These are phyloP conservation scores for Pyrus bretschneideri DNA, from an alignment of 306 rosid genomes.

Conservation along the genomic window DNA sequence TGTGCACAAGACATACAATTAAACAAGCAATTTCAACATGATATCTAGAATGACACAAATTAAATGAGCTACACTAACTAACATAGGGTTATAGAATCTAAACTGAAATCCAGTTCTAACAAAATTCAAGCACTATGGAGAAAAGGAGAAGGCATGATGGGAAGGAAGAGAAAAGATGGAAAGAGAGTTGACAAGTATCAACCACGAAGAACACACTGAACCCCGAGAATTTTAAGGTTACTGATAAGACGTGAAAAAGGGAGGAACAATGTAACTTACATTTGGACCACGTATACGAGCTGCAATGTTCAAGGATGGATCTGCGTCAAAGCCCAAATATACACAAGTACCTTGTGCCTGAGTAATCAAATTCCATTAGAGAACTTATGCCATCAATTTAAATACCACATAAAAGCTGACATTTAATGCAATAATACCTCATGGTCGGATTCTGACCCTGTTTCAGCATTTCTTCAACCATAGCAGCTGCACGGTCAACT, in stretches of 20 bases:
- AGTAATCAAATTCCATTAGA: slow-evolving; percentile 23
- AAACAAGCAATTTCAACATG: neutral
- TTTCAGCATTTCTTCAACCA: slow-evolving; percentile 90
- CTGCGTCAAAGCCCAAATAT: slow-evolving; percentile 82
- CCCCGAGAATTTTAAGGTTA: neutral
- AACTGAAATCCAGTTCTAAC: neutral
- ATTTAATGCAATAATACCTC: slow-evolving; percentile 27
- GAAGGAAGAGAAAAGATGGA: neutral
- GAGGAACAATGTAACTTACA: slow-evolving; percentile 41
- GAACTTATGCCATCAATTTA: slow-evolving; percentile 14
- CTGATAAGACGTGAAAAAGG: neutral
- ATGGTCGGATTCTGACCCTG: slow-evolving; percentile 42
- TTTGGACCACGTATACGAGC: slow-evolving; percentile 92
- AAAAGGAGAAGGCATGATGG: neutral
- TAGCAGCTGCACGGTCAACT: slow-evolving; percentile 87
- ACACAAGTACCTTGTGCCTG: slow-evolving; percentile 56
- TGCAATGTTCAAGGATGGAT: slow-evolving; percentile 69
- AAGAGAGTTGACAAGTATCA: neutral
- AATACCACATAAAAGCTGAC: slow-evolving; percentile 5
- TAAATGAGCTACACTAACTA: neutral
- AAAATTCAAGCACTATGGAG: too few species aligned
- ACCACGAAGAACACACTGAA: neutral
- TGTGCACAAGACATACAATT: neutral
- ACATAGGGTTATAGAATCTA: neutral
- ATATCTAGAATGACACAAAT: neutral